Base-by-base conservation (phyloP, 2,329 filamentous ascomycete genomes). In the Tolypocladium tropicale region DNA sequence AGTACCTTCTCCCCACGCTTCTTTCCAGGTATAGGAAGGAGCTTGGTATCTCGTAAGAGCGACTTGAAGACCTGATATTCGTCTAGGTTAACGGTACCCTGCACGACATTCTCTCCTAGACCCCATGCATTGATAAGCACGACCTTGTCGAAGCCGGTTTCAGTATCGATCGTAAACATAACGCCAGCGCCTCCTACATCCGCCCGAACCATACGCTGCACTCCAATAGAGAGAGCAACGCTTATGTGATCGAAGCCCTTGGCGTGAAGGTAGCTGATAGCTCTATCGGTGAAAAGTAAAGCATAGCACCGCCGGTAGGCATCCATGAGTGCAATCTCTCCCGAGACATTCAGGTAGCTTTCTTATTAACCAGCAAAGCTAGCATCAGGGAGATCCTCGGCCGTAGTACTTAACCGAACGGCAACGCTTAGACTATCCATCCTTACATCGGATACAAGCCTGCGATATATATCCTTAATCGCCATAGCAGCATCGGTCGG, bases 121-220 rank as follows among this genome's bases (percentile, higher is more conserved):
- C 70, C 70, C 70, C 70, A 73, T 6, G 48, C 48, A 14, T 50
- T 50, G 48, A 50, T 72, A 51, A 73, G 62, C n/a, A 73, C 67
- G 18, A 72, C 60, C 57, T 70, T 70, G 57, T 72, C 66, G 39
- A 71, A 72, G 6, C 69, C 70, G 32, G 66, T 72, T 56, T 72
- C 70, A 2, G 71, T 72, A 56, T 74, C 70, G 28, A 72, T 68
- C 36, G 70, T 69, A 60, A 73, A 73, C 69, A 74, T 73, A 50
- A 72, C 70, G 21, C 71, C 71, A 9, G 70, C 68, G 11, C 68
- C 69, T 6, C 67, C 58, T 14, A 57, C 28, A 55, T 72, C 69
- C 11, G 71, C 71, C 32, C 68, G 67, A 56, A 65, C 64, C 66
- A 68, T 68, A 16, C 55, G 59, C 55, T 69, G 67, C 16, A 69